Base-by-base conservation (phyloP, 169 alveolate genomes). In the Plasmodium vinckei region DNA sequence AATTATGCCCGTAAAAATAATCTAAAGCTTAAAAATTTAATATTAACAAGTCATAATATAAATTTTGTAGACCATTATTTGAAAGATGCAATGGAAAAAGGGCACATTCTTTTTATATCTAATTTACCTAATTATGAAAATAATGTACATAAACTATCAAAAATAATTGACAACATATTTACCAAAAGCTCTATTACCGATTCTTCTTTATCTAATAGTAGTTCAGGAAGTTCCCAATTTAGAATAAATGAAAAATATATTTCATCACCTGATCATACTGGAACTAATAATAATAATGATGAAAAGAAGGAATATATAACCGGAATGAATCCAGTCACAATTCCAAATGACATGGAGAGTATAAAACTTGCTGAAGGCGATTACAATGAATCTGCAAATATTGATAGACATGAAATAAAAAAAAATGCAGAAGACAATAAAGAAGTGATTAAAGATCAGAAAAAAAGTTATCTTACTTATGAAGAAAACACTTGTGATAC, bases 31-130 rank as follows among this genome's bases (percentile, higher is more conserved):
- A 86, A 86, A 86, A 53, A 39, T 86, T 59, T 86, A 57, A 70
- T 49, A 7, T 44, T 86, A 60, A 86, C 75, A 4, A 70, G 53
- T 86, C 44, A 86, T 17, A 86, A 86, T 64, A 86, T 86, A 21
- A 61, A 86, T 51, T 86, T 44, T 57, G 59, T 65, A n/a, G 44
- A 86, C 15, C 42, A 86, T 25, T 71, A 86, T 72, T 59, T 86
- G 23, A 86, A n/a, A 56, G 72, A 57, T 25, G 91, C 84, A 53
- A 86, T 86, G 87, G 69, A 86, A 72, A 71, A 86, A 6, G 91
- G 91, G 7, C 87, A 86, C 33, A 65, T 86, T 53, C 59, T 86
- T 21, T 86, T 53, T 54, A 86, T 86, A 69, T 69, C 91, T 12
- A 86, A 86, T 60, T 70, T 86, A 53, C 91, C 69, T 23, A 57